Evolutionary conservation across 495 filamentous ascomycete genomes (phyloP).

Genomic region (Penicillium goetzii): DNA sequence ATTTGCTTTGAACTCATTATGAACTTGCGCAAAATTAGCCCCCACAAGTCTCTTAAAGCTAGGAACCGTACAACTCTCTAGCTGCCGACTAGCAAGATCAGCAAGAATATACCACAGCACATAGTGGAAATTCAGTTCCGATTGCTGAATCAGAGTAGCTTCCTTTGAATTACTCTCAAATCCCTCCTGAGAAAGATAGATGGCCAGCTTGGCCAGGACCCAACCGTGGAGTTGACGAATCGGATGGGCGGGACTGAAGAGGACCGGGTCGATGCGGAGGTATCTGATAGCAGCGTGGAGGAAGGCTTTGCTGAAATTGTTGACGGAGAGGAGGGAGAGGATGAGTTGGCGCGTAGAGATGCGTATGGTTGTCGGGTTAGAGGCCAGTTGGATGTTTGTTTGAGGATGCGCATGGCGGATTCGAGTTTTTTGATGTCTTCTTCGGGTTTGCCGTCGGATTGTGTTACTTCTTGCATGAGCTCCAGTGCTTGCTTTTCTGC

Average conservation of each 20-base stretch:
- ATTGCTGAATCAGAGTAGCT: constrained; percentile 24
- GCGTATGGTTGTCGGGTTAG: constrained; percentile 47
- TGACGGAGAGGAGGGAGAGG: constrained; percentile 33
- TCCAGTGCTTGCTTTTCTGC: constrained; percentile 33
- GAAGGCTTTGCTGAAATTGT: constrained; percentile 40
- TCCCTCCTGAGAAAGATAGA: constrained; percentile 40
- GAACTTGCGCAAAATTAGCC: constrained; percentile 37
- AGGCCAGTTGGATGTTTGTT: constrained; percentile 31
- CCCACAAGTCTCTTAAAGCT: constrained; percentile 40
- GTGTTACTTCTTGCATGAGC: constrained; percentile 30
- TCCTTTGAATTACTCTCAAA: constrained; percentile 26
- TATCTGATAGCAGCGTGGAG: constrained; percentile 45
- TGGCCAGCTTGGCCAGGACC: constrained; percentile 42
- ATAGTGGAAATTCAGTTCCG: constrained; percentile 38
- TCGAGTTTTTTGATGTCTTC: constrained; percentile 28
- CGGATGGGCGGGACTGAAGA: constrained; percentile 45
- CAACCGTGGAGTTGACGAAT: constrained; percentile 50
- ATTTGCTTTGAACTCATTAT: constrained; percentile 35
- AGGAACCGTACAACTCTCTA: constrained; percentile 41
- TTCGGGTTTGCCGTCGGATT: constrained; percentile 18
- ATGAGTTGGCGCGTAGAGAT: constrained; percentile 43
- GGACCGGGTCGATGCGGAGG: constrained; percentile 40
- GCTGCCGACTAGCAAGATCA: constrained; percentile 46
- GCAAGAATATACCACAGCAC: constrained; percentile 43
- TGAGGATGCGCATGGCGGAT: constrained; percentile 31